Percentiles rank a stretch among this genome's conserved stretches.
Evolutionary conservation across 129 eudicot species (phyloP).

Genomic region (Dittrichia graveolens): DNA sequence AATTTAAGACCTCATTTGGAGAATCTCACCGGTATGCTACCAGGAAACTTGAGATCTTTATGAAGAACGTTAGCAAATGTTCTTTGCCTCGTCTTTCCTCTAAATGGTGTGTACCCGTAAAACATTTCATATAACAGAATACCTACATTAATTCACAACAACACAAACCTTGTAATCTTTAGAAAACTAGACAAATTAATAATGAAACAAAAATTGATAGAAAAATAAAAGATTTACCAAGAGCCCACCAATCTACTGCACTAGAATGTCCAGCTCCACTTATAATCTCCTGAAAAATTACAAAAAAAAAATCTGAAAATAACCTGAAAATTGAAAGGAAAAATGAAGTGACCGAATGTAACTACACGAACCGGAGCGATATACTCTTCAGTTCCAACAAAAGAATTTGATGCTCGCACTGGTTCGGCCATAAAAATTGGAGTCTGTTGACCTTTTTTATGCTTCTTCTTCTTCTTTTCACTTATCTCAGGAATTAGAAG

Average conservation of each 20-base stretch:
- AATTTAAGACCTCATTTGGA: no score
- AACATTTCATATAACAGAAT: slow-evolving; percentile 91
- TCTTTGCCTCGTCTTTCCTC: slow-evolving; percentile 99
- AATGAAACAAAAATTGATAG: neutral
- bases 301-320: neutral
- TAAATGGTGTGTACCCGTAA: slow-evolving; percentile 93
- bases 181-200: neutral
- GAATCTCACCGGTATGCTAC: slow-evolving; percentile 78
- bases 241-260: slow-evolving; percentile 99
- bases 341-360: neutral
- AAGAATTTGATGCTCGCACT: slow-evolving; percentile 94
- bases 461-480: slow-evolving; percentile 61
- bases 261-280: slow-evolving; percentile 94
- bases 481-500: slow-evolving; percentile 62
- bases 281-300: slow-evolving; percentile 69
- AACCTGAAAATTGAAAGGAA: neutral
- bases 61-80: slow-evolving; percentile 91
- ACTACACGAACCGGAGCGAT: slow-evolving; percentile 84
- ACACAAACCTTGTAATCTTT: neutral
- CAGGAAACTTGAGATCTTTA: slow-evolving; percentile 84
- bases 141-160: slow-evolving; percentile 43
- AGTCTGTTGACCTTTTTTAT: slow-evolving; percentile 58
- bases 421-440: slow-evolving; percentile 98
- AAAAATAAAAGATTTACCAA: slow-evolving; percentile 52
- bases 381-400: slow-evolving; percentile 98